Evolutionary conservation across 257 asterid genomes (phyloP).

Genomic region (Vinca minor): DNA sequence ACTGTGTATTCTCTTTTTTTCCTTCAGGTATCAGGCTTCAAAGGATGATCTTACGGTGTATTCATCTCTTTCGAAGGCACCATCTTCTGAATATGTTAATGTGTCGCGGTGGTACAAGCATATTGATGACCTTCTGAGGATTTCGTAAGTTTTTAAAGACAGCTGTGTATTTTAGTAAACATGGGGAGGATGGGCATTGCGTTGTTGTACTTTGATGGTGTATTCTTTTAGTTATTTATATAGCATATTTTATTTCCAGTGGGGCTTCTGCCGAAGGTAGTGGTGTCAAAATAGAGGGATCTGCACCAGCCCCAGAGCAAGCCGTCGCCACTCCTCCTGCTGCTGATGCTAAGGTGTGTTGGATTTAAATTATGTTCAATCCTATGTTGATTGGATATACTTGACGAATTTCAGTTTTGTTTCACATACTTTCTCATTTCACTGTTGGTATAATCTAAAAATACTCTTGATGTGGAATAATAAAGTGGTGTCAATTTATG

Average conservation of each 20-base stretch:
- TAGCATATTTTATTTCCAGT: conserved; percentile 23
- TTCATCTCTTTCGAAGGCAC: conserved; percentile 46
- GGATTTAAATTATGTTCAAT: background rate
- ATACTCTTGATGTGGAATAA: background rate
- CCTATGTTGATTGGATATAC: background rate
- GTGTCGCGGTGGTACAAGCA: conserved; percentile 29
- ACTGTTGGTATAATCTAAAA: background rate
- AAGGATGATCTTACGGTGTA: conserved; percentile 71
- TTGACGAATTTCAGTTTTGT: background rate
- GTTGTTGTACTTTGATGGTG: background rate
- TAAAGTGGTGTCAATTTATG: background rate
- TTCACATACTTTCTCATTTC: background rate
- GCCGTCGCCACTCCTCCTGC: conserved; percentile 56
- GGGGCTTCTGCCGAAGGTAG: conserved; percentile 67
- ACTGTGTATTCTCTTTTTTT: background rate
- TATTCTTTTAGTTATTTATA: background rate
- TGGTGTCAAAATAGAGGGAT: conserved; percentile 52
- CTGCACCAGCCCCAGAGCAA: conserved; percentile 34
- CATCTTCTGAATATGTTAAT: conserved; percentile 50
- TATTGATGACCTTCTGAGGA: conserved; percentile 31
- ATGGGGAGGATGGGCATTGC: too few relatives aligned
- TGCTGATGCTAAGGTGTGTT: conserved; percentile 43
- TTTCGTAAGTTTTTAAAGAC: conserved; percentile 22
- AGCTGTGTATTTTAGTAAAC: background rate
- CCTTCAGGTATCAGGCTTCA: conserved; percentile 77